phyloP scores from a whole-genome alignment of 1,284 basidiomycete species.

The Hypsizygus ulmarius region DNA sequence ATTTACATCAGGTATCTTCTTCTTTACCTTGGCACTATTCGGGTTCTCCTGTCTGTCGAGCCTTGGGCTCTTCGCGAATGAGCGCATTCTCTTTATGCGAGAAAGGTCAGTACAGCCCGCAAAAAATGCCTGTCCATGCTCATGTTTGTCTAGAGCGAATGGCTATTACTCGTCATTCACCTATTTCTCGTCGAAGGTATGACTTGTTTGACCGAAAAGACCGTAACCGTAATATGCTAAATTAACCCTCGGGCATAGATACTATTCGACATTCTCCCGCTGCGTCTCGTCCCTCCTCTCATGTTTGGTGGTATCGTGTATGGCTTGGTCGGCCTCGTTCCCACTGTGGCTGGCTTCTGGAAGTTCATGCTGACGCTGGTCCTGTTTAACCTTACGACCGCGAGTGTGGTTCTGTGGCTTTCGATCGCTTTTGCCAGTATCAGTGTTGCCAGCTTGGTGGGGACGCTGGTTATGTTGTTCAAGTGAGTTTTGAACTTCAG shows the following conservation, averaged over 20 bases:
- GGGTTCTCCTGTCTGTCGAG: constrained; percentile 96
- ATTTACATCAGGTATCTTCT: constrained; percentile 76
- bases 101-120: constrained; percentile 63
- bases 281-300: constrained; percentile 91
- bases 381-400: constrained; percentile 92
- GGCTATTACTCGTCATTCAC: constrained; percentile 96
- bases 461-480: constrained; percentile 95
- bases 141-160: constrained; percentile 63
- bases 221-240: background rate
- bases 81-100: constrained; percentile 93
- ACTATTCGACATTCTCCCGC: constrained; percentile 92
- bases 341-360: constrained; percentile 89
- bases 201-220: constrained; percentile 1
- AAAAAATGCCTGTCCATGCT: constrained; percentile 4
- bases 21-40: constrained; percentile 93
- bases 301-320: constrained; percentile 96
- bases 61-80: constrained; percentile 88
- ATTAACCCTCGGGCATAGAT: constrained; percentile 51
- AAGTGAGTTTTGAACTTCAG: constrained; percentile 74
- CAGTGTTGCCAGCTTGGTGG: constrained; percentile 89
- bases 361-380: constrained; percentile 96
- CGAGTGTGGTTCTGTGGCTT: constrained; percentile 86
- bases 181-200: constrained; percentile 90
- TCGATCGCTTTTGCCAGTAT: constrained; percentile 85
- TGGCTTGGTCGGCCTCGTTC: constrained; percentile 89